Evolutionary conservation across 345 rosid species (phyloP), one percentile per base, ranked within the genome.

Genomic region (Alliaria petiolata): DNA sequence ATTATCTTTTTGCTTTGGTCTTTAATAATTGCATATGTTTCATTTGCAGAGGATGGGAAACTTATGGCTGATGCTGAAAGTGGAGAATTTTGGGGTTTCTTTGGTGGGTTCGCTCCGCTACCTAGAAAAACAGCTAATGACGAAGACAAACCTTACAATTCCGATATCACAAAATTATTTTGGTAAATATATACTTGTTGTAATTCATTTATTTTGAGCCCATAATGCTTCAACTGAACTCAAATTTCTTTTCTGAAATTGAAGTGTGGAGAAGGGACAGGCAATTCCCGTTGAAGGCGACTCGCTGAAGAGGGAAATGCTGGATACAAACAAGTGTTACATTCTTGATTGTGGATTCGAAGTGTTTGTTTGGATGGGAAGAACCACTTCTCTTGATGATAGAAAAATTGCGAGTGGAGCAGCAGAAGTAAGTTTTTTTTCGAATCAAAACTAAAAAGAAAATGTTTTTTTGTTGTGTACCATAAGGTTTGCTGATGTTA

Each of bases 81-180:
- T 81, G 98, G 99, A 64, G 99, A 95, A 58, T 95, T 95, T 83
- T 95, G 98, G 99, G 92, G 83, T 34, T 82, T 89, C 47, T 95
- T 95, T 76, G 99, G 99, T 78, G 99, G 99, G 9, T 95, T 88
- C 79, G 99, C 99, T 82, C 99, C 99, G 33, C 84, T 95, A 51
- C 90, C 97, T 19, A 82, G 96, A 76, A 91, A 91, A 87, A 84
- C 81, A 39, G 84, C 84, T 19, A 62, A 54, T 71, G 84, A 76
- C 49, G 88, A 89, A 67, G 87, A 89, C 60, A 85, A 83, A 73
- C 44, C 73, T 28, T 11, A 47, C 34, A 83, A 31, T 68, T 79
- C 85, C 55, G 63, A 76, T 75, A 17, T 81, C 69, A 70, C 89
- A 46, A 88, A 86, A 76, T 63, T 95, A 26, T 82, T 82, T 44